phyloP scores from a whole-genome alignment of 768 basidiomycete genomes.

The Lyophyllum atratum region DNA sequence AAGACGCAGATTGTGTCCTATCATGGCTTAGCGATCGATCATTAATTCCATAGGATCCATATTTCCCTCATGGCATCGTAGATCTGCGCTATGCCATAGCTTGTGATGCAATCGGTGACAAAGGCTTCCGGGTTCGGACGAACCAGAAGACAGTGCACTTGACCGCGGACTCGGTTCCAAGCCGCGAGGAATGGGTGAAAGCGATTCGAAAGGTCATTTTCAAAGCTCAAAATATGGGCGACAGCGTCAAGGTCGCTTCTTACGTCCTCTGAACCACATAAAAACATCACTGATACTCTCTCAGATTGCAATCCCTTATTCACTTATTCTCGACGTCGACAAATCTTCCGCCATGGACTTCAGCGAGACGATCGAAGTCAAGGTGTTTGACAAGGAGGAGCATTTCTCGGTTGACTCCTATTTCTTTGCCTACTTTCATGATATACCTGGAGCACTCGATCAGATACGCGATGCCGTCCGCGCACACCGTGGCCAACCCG shows the following conservation, averaged over 20 bases:
- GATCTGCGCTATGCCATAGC: constrained; percentile 91
- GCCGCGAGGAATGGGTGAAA: constrained; percentile 95
- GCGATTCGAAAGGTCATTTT: constrained; percentile 93
- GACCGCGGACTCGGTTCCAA: constrained; percentile 78
- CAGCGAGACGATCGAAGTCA: constrained; percentile 94
- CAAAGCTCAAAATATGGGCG: constrained; percentile 94
- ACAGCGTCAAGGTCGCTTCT: constrained; percentile 80
- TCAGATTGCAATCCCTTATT: constrained; percentile 92
- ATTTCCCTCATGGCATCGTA: constrained; percentile 96
- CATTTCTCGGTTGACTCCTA: constrained; percentile 82
- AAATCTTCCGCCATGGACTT: constrained; percentile 90
- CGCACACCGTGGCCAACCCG: constrained; percentile 43
- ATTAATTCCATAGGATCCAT: constrained; percentile 74
- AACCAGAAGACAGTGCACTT: constrained; percentile 75
- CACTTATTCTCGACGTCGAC: constrained; percentile 86
- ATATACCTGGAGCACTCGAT: constrained; percentile 74
- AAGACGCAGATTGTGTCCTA: constrained; percentile 25
- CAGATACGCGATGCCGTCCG: constrained; percentile 81
- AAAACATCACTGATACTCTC: background rate
- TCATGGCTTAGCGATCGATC: background rate
- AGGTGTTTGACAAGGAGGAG: constrained; percentile 83
- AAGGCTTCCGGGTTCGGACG: constrained; percentile 80
- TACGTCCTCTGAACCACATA: background rate
- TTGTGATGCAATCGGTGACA: constrained; percentile 80
- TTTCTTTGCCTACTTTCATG: constrained; percentile 94